These are phyloP conservation scores for Neurospora sp. DNA, from an alignment of 495 filamentous ascomycete species.

Conservation along the genomic window DNA sequence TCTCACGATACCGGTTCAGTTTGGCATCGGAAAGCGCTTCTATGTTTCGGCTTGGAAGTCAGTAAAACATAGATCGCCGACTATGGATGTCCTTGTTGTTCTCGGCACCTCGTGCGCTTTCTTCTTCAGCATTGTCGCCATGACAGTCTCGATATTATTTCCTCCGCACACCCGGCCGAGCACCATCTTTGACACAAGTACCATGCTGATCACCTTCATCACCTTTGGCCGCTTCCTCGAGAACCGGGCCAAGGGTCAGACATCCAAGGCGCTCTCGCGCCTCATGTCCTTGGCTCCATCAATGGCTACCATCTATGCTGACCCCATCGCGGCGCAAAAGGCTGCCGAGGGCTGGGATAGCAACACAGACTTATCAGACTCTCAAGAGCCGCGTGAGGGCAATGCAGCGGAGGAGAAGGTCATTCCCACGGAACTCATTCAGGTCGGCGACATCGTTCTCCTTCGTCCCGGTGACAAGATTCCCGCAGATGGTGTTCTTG, in stretches of 20 bases:
- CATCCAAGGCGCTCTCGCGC: constrained; percentile 84
- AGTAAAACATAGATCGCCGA: constrained; percentile 77
- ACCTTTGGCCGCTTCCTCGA: constrained; percentile 86
- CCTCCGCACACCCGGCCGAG: constrained; percentile 65
- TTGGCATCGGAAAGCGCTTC: constrained; percentile 89
- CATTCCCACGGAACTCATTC: constrained; percentile 90
- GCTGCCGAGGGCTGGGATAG: constrained; percentile 67
- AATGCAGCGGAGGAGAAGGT: constrained; percentile 66
- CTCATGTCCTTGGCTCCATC: constrained; percentile 94
- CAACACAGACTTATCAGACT: constrained; percentile 21
- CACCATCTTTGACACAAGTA: constrained; percentile 94
- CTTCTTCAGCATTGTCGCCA: constrained; percentile 88
- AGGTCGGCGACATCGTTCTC: constrained; percentile 88
- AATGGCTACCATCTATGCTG: constrained; percentile 96
- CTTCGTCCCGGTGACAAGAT: constrained; percentile 94
- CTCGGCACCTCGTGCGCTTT: constrained; percentile 94
- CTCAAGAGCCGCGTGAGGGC: constrained; percentile 38
- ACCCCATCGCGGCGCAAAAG: constrained; percentile 89
- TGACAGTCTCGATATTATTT: constrained; percentile 66
- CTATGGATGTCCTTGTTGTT: constrained; percentile 96
- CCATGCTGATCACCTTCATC: constrained; percentile 97
- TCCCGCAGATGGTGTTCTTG: constrained; percentile 82
- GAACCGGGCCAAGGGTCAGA: constrained; percentile 93
- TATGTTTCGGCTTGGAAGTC: constrained; percentile 88
- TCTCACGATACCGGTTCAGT: constrained; percentile 89